Base-by-base conservation (phyloP, 2,329 filamentous ascomycete genomes). In the Aspergillus sp. region DNA sequence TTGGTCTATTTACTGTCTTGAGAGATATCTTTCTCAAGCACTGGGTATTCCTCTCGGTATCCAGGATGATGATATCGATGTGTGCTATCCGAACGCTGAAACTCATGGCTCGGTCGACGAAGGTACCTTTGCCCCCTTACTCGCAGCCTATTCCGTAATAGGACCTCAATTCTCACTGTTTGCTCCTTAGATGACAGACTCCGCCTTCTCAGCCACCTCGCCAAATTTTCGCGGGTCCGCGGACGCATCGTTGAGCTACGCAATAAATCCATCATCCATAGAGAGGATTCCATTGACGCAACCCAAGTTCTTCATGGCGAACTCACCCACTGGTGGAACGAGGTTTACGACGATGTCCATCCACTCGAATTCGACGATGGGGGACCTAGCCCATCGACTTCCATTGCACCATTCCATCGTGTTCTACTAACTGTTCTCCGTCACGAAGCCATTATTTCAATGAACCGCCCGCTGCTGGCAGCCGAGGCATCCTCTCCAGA, bases 31-130 rank as follows among this genome's bases (percentile, higher is more conserved):
- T 0, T 84, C 80, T 8, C 83, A 86, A 47, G 82, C 82, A 0
- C 75, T 86, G 2, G 83, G 84, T 0, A 71, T 84, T 0, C 84
- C 84, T 0, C 70, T 85, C 1, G 79, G 80, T 19, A 80, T 86
- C 11, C 78, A 79, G 51, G 83, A 86, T 59, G 80, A 84, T 44
- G 83, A 86, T 56, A 69, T 85, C 6, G 84, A 86, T 62, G 83
- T 86, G 1, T 86, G 84, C 60, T 82, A 82, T 56, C 80, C 79
- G 0, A 77, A 76, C 0, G 68, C 78, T 3, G 82, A 85, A 62
- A 67, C 67, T 2, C 82, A 84, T 58, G 57, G 61, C 12, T 33
- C 51, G 9, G 47, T 33, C 21, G 27, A 41, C 2, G 19, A 58
- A 33, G 60, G 52, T 51, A 44, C 15, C 35, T n/a, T 15, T 45